phyloP scores from a whole-genome alignment of 2,329 filamentous ascomycete species.

The Fusarium phyllophilum region DNA sequence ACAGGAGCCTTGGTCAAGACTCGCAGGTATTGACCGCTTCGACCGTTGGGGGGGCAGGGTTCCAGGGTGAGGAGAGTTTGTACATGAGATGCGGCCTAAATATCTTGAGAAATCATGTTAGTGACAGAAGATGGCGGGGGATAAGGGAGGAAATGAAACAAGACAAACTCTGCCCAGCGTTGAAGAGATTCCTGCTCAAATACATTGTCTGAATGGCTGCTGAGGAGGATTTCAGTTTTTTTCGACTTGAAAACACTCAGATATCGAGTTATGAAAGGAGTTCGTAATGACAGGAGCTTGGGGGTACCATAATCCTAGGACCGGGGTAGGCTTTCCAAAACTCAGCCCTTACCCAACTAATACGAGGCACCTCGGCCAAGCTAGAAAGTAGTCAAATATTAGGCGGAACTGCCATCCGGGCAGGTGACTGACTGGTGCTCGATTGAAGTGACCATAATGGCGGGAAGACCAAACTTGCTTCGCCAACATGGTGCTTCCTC shows the following conservation, averaged over 20 bases:
- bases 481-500: neutral
- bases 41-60: neutral
- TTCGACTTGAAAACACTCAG: neutral
- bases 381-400: neutral
- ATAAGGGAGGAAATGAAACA: neutral
- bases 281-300: neutral
- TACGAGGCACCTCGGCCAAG: too few species aligned
- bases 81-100: neutral
- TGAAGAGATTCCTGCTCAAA: neutral
- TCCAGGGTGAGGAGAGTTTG: neutral
- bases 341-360: neutral
- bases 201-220: too few species aligned
- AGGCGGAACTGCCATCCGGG: neutral
- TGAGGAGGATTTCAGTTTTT: neutral
- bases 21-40: neutral
- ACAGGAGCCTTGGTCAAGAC: neutral
- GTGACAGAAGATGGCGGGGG: neutral
- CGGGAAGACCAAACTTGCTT: neutral
- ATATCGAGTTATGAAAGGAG: neutral
- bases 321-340: neutral
- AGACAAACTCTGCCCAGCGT: rapidly evolving
- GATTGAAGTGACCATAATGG: neutral
- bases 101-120: neutral
- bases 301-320: neutral
- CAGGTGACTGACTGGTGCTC: too few species aligned